Percentiles rank a stretch among this genome's conserved stretches.
These are phyloP conservation scores for Pyrus communis DNA, from an alignment of 306 rosid genomes.

Conservation along the genomic window DNA sequence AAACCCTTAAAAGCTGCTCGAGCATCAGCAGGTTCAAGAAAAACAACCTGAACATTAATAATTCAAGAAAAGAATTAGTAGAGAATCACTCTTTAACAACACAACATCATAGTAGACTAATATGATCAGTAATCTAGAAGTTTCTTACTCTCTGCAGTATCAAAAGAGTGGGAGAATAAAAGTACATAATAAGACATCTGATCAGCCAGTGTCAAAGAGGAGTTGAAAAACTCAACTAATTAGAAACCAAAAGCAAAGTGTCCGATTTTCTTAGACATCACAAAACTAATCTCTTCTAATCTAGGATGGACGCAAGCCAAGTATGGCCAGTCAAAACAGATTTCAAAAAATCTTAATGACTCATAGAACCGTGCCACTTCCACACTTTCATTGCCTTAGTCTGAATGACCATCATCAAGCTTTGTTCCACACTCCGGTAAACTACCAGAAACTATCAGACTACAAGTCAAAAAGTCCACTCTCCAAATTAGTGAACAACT, in stretches of 20 bases:
- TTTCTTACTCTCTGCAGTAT: neutral
- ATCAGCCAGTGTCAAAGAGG: neutral
- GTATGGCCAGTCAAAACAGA: neutral
- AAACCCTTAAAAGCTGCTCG: conserved; percentile 79
- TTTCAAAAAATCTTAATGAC: neutral
- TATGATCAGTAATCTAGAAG: neutral
- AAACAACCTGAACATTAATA: conserved; percentile 64
- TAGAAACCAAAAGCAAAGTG: neutral
- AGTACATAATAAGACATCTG: neutral
- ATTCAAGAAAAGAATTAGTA: conserved; percentile 14
- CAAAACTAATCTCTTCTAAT: neutral
- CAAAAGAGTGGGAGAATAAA: neutral
- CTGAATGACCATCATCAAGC: neutral
- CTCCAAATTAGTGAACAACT: neutral
- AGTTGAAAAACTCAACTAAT: neutral
- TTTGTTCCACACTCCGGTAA: neutral
- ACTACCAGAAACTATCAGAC: neutral
- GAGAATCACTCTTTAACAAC: neutral
- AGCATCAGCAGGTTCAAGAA: conserved; percentile 78
- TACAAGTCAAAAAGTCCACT: conserved; percentile 2
- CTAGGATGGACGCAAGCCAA: neutral
- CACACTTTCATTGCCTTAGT: neutral
- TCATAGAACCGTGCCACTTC: neutral
- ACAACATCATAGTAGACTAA: neutral
- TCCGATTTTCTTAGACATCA: neutral